Percentiles rank a stretch among this genome's conserved stretches.
Evolutionary conservation across 441 rosid species (phyloP).

Genomic region (Daphne laureola): DNA sequence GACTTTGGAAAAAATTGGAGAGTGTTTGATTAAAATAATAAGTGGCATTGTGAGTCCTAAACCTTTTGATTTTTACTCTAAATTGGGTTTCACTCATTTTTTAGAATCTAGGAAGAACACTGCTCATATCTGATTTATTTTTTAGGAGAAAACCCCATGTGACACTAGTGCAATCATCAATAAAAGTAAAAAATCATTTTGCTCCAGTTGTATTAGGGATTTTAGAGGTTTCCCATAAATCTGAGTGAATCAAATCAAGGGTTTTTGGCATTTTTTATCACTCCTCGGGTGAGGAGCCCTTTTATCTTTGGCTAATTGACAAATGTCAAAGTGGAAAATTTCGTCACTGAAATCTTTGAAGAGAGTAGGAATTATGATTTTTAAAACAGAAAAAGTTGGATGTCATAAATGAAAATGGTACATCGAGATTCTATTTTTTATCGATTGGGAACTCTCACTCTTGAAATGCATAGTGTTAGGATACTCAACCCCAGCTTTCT

Average conservation of each 20-base stretch:
- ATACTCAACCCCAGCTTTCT: background rate
- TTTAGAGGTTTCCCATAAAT: background rate
- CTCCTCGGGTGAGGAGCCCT: background rate
- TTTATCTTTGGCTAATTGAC: constrained; percentile 6
- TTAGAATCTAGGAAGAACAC: no score
- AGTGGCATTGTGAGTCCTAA: no score
- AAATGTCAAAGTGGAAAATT: background rate
- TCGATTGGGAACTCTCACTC: background rate
- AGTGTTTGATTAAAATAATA: no score
- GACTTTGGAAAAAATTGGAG: no score
- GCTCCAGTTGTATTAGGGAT: background rate
- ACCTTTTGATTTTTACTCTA: no score
- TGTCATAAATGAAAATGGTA: background rate
- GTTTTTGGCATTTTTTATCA: background rate
- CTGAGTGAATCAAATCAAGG: constrained; percentile 3
- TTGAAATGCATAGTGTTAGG: background rate
- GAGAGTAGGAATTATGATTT: background rate
- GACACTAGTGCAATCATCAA: constrained; percentile 3
- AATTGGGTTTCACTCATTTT: no score
- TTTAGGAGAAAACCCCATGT: no score
- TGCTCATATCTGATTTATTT: no score
- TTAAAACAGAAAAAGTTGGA: background rate
- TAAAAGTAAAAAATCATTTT: constrained; percentile 5
- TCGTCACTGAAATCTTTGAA: background rate
- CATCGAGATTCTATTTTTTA: background rate